Evolutionary conservation across 202 grass and related monocot genomes (phyloP).

Genomic region (Zizania palustris): DNA sequence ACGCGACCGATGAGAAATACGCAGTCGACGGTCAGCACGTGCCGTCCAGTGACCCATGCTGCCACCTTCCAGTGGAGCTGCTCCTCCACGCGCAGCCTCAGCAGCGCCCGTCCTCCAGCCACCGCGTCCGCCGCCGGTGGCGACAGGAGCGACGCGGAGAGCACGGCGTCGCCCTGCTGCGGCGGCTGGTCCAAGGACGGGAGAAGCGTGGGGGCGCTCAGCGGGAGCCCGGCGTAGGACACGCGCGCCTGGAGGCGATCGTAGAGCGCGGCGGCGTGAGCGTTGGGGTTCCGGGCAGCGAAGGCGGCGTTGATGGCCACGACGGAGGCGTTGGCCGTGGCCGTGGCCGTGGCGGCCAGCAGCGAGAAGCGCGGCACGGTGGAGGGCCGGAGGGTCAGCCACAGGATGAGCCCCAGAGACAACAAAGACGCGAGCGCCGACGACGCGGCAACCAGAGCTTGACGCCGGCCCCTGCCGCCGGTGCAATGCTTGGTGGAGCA

Average conservation of each 20-base stretch:
- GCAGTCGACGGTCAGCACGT: slow-evolving; percentile 61
- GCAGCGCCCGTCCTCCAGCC: slow-evolving; percentile 28
- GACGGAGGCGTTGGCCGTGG: background rate
- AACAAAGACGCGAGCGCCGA: slow-evolving; percentile 46
- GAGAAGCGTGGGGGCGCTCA: slow-evolving; percentile 35
- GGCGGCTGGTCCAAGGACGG: slow-evolving; percentile 56
- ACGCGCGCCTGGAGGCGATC: slow-evolving; percentile 51
- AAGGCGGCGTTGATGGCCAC: slow-evolving; percentile 54
- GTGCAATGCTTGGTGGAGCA: slow-evolving; percentile 55
- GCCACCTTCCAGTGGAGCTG: slow-evolving; percentile 86
- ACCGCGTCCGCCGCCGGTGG: background rate
- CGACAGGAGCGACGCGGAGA: slow-evolving; percentile 41
- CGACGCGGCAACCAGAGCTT: slow-evolving; percentile 32
- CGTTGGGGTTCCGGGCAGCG: slow-evolving; percentile 71
- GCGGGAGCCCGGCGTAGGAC: slow-evolving; percentile 54
- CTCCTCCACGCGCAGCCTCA: slow-evolving; percentile 58
- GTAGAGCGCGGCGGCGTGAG: slow-evolving; percentile 62
- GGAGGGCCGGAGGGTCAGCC: slow-evolving; percentile 69
- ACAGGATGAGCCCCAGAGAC: slow-evolving; percentile 56
- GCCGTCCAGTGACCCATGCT: slow-evolving; percentile 57
- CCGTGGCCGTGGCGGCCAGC: slow-evolving; percentile 33
- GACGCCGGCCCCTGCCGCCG: background rate
- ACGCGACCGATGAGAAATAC: too few relatives aligned
- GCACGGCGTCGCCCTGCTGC: slow-evolving; percentile 41
- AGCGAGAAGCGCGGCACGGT: slow-evolving; percentile 59